These are phyloP conservation scores for Zygosaccharomyces lentus DNA, from an alignment of 805 yeast species.

Conservation along the genomic window DNA sequence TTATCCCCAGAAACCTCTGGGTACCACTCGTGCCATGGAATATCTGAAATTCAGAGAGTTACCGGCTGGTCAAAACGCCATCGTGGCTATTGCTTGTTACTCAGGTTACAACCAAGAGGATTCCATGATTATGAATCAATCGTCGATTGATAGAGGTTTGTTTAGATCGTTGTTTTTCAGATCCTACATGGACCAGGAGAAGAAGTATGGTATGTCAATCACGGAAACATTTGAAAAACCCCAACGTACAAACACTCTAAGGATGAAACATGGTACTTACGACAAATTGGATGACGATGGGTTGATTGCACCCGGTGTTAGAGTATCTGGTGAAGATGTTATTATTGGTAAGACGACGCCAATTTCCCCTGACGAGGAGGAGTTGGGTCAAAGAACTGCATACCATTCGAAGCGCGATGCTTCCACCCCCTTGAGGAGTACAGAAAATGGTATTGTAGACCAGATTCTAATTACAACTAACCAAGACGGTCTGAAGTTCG, in stretches of 20 bases:
- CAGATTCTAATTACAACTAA: constrained; percentile 95
- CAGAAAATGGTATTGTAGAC: constrained; percentile 97
- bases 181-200: constrained; percentile 97
- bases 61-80: constrained; percentile 98
- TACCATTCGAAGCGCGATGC: constrained; percentile 99
- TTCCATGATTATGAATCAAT: constrained; percentile 99
- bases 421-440: constrained; percentile 91
- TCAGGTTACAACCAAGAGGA: constrained; percentile 99
- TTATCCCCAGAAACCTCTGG: constrained; percentile 97
- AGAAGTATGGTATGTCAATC: constrained; percentile 96
- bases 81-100: constrained; percentile 97
- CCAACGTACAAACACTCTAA: constrained; percentile 84
- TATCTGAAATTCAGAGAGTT: constrained; percentile 93
- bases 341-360: constrained; percentile 99
- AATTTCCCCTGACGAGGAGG: constrained; percentile 98
- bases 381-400: constrained; percentile 96
- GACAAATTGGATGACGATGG: constrained; percentile 99
- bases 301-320: constrained; percentile 93
- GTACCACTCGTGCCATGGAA: constrained; percentile 98
- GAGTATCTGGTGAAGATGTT: constrained; percentile 98
- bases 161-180: constrained; percentile 94
- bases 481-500: constrained; percentile 96
- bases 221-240: constrained; percentile 98
- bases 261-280: constrained; percentile 96
- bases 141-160: constrained; percentile 93